Conservation (phyloP, 805 yeast genomes). For the Phaffomyces antillensis region DNA sequence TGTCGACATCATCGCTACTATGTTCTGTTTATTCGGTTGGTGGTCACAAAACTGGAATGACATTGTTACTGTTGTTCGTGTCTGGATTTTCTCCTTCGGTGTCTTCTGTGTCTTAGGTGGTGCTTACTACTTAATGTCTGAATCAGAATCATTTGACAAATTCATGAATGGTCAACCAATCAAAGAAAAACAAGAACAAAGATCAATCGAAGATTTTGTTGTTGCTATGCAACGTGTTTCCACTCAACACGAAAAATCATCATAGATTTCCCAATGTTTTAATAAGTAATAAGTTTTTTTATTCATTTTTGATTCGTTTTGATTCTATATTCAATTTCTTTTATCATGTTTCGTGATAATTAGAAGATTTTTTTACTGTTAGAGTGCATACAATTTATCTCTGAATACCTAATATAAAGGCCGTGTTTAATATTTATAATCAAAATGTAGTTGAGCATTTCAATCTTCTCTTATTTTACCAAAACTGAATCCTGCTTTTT, state of each 20-base stretch:
- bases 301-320: conserved; percentile 1
- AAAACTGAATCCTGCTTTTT: no score
- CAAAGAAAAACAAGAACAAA: conserved; percentile 47
- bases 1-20: conserved; percentile 88
- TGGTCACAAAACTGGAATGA: conserved; percentile 98
- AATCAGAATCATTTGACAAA: conserved; percentile 72
- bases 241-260: conserved; percentile 79
- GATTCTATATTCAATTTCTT: conserved; percentile 5
- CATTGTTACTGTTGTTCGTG: conserved; percentile 88
- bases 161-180: conserved; percentile 74
- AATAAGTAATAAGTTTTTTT: conserved; percentile 2
- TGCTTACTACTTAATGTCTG: conserved; percentile 90
- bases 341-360: neutral
- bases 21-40: conserved; percentile 94
- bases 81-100: conserved; percentile 95
- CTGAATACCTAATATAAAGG: conserved; percentile 5
- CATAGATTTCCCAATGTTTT: conserved; percentile 29
- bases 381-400: conserved; percentile 7
- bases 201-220: conserved; percentile 79
- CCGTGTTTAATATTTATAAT: conserved; percentile 2
- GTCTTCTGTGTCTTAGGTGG: conserved; percentile 95
- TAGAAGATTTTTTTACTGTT: conserved; percentile 3
- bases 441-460: neutral
- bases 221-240: conserved; percentile 85
- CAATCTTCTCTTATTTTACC: no score